phyloP scores from a whole-genome alignment of 2,329 filamentous ascomycete species.

The Basipetospora chlamydospora region DNA sequence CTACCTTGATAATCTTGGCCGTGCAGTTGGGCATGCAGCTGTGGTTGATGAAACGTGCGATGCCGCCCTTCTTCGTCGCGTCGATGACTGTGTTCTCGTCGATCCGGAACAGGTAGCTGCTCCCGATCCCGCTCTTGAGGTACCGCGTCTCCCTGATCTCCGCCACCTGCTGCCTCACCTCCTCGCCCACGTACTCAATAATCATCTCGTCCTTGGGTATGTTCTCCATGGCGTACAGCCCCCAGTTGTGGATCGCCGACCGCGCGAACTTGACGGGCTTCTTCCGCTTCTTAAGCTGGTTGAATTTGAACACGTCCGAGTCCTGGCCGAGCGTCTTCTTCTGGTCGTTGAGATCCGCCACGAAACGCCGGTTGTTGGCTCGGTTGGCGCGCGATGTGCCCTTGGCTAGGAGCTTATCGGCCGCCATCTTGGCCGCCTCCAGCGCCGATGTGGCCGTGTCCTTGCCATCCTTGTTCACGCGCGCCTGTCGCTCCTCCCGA shows the following conservation, averaged over 20 bases:
- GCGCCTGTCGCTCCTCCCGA: constrained; percentile 79
- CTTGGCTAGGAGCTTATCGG: constrained; percentile 70
- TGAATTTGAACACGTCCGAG: constrained; percentile 89
- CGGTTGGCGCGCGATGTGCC: constrained; percentile 87
- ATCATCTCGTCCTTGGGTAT: constrained; percentile 98
- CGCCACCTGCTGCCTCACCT: constrained; percentile 92
- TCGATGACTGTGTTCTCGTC: constrained; percentile 96
- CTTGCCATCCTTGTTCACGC: constrained; percentile 49
- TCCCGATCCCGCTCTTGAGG: constrained; percentile 90
- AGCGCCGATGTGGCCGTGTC: constrained; percentile 51
- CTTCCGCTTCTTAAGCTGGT: constrained; percentile 98
- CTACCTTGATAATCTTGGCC: constrained; percentile 97
- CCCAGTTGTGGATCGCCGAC: constrained; percentile 98
- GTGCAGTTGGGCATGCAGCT: constrained; percentile 98
- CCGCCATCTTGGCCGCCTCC: constrained; percentile 57
- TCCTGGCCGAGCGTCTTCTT: constrained; percentile 75
- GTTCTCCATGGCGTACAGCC: constrained; percentile 92
- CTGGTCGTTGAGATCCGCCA: constrained; percentile 89
- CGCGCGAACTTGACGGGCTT: constrained; percentile 97
- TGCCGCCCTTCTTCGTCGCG: constrained; percentile 95
- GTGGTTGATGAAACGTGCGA: constrained; percentile 97
- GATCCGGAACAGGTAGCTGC: constrained; percentile 94
- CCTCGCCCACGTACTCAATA: constrained; percentile 97
- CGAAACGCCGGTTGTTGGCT: constrained; percentile 85
- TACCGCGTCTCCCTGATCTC: constrained; percentile 88